phyloP scores from a whole-genome alignment of 2,329 filamentous ascomycete genomes.

The Clonostachys rhizophaga region DNA sequence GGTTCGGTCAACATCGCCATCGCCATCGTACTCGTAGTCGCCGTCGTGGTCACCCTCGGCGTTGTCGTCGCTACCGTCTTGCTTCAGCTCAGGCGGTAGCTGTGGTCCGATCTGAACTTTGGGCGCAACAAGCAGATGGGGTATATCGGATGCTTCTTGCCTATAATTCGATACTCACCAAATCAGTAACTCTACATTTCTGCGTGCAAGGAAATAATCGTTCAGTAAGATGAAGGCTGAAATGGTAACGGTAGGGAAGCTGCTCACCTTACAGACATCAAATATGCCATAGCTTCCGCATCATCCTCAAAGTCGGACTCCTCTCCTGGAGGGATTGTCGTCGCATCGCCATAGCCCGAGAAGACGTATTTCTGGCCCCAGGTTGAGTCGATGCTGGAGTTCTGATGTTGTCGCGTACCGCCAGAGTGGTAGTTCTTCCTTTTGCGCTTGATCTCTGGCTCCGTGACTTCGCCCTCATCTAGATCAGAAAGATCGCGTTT shows the following conservation, averaged over 20 bases:
- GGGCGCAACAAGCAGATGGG: slow-evolving; percentile 64
- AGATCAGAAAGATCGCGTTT: slow-evolving; percentile 25
- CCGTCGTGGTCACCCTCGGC: slow-evolving; percentile 18
- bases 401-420: slow-evolving; percentile 30
- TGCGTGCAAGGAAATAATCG: not conserved
- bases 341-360: slow-evolving; percentile 51
- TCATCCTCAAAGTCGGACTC: slow-evolving; percentile 66
- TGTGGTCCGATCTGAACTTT: slow-evolving; percentile 48
- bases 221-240: slow-evolving; percentile 2
- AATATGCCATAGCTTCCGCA: slow-evolving; percentile 63
- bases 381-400: slow-evolving; percentile 51
- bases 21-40: slow-evolving; percentile 12
- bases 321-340: slow-evolving; percentile 40
- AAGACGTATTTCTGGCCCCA: slow-evolving; percentile 72
- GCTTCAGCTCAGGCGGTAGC: slow-evolving; percentile 30
- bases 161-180: slow-evolving; percentile 47
- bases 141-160: slow-evolving; percentile 70
- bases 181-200: slow-evolving; percentile 29
- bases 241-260: not conserved
- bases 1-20: slow-evolving; percentile 26
- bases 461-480: slow-evolving; percentile 17
- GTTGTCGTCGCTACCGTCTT: slow-evolving; percentile 18
- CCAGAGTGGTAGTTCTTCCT: slow-evolving; percentile 11
- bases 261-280: slow-evolving; percentile 66
- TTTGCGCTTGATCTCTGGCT: slow-evolving; percentile 14